Conservation (phyloP, 2,329 filamentous ascomycete species). For the Aspergillus sp. region DNA sequence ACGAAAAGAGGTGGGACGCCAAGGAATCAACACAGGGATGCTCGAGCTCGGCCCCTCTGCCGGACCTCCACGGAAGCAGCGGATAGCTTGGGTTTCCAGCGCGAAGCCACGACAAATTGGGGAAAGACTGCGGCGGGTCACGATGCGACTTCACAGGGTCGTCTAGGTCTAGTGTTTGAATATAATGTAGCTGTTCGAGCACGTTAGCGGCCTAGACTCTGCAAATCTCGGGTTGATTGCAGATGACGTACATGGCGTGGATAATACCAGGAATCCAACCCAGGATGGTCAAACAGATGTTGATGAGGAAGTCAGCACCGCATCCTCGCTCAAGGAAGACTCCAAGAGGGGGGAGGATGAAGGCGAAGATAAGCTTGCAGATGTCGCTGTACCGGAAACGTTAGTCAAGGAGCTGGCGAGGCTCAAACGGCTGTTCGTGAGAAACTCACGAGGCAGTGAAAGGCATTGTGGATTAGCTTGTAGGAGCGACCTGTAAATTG, state of each 20-base stretch:
- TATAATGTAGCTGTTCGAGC: slow-evolving; percentile 71
- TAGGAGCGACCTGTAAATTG: slow-evolving; percentile 10
- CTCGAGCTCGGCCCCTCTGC: slow-evolving; percentile 31
- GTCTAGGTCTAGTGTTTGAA: slow-evolving; percentile 72
- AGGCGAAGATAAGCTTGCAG: slow-evolving; percentile 83
- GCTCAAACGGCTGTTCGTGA: background rate
- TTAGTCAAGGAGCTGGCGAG: slow-evolving; percentile 4
- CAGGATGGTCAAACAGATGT: slow-evolving; percentile 83
- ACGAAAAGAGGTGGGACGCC: slow-evolving; percentile 23
- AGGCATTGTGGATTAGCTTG: slow-evolving; percentile 49
- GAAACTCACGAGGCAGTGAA: slow-evolving; percentile 56
- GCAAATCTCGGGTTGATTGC: background rate
- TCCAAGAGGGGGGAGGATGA: slow-evolving; percentile 86
- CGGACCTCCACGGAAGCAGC: slow-evolving; percentile 36
- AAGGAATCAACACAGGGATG: slow-evolving; percentile 28
- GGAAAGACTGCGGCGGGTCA: background rate
- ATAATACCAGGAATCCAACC: slow-evolving; percentile 83
- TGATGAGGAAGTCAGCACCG: slow-evolving; percentile 85
- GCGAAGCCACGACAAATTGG: background rate
- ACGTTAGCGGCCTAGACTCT: slow-evolving; percentile 19
- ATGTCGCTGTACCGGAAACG: slow-evolving; percentile 61
- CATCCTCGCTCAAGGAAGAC: slow-evolving; percentile 95
- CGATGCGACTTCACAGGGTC: background rate
- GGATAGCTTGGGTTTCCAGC: background rate
- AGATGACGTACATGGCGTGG: slow-evolving; percentile 74